A percentile compares a stretch with the other conserved stretches of the same genome.
Evolutionary conservation across 208 protist species (phyloP).

Genomic region (Trypanosoma caninum): DNA sequence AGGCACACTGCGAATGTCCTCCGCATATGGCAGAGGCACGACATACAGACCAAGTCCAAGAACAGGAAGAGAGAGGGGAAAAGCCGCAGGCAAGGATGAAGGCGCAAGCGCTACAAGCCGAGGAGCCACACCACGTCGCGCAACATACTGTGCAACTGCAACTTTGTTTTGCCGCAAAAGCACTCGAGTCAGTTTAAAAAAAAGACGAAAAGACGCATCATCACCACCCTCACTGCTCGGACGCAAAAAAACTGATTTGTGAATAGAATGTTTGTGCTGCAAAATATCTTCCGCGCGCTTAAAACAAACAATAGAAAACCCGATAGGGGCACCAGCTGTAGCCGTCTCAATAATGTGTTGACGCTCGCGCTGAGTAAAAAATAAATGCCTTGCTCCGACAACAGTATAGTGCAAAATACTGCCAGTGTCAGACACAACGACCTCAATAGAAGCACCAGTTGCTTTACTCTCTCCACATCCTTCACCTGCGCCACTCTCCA

Average conservation of each 20-base stretch:
- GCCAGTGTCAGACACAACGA: too few relatives aligned
- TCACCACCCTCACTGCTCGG: constrained; percentile 40
- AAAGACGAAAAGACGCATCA: constrained; percentile 44
- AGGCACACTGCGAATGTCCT: constrained; percentile 60
- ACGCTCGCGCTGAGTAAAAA: constrained; percentile 42
- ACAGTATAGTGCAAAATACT: constrained; percentile 10
- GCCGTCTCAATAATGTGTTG: constrained; percentile 30
- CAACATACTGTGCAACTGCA: constrained; percentile 66
- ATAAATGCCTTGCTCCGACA: constrained; percentile 30
- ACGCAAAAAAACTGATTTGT: constrained; percentile 51
- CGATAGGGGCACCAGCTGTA: constrained; percentile 28
- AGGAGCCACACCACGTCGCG: constrained; percentile 28
- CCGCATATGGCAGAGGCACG: constrained; percentile 79
- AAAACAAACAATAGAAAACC: constrained; percentile 77
- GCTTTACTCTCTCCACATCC: background rate
- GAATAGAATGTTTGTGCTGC: constrained; percentile 44
- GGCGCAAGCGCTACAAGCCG: constrained; percentile 76
- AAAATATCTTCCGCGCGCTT: constrained; percentile 47
- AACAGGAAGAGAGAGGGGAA: constrained; percentile 22
- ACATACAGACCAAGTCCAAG: constrained; percentile 79
- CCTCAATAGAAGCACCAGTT: constrained; percentile 1
- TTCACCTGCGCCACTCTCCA: constrained; percentile 4
- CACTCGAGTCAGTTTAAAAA: constrained; percentile 57
- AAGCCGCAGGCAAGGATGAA: constrained; percentile 12
- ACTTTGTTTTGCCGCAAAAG: constrained; percentile 48